Percentiles rank a stretch among this genome's conserved stretches.
Evolutionary conservation across 345 rosid species (phyloP).

Genomic region (Zanthoxylum bungeanum): DNA sequence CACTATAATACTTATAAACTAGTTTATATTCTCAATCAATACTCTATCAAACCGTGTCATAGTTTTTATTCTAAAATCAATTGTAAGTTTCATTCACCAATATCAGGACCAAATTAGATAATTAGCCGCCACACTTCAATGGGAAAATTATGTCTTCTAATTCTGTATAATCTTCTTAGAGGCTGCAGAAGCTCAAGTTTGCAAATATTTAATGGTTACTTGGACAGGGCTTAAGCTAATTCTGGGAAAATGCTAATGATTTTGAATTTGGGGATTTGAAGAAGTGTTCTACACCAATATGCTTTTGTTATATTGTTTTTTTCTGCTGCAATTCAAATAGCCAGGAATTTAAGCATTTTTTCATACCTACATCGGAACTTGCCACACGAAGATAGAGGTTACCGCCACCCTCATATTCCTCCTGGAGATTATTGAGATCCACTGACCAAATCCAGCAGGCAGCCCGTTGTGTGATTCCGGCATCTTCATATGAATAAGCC

Average conservation of each 20-base stretch:
- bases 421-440: slow-evolving; percentile 51
- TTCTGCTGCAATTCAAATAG: not conserved
- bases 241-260: not conserved
- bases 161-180: not conserved
- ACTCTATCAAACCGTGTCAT: no score
- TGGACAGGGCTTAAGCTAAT: not conserved
- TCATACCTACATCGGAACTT: slow-evolving; percentile 45
- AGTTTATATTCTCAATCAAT: no score
- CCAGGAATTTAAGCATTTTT: slow-evolving; percentile 4
- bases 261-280: not conserved
- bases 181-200: not conserved
- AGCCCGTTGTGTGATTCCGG: slow-evolving; percentile 12
- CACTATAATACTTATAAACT: no score
- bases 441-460: slow-evolving; percentile 66
- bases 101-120: not conserved
- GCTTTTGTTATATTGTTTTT: not conserved
- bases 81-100: not conserved
- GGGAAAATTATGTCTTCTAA: not conserved
- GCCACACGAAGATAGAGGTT: slow-evolving; percentile 41
- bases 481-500: slow-evolving; percentile 49
- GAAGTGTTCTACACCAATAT: no score
- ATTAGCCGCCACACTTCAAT: not conserved
- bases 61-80: not conserved
- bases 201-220: not conserved
- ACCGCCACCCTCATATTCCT: slow-evolving; percentile 35